These are phyloP conservation scores for Tylopilus felleus DNA, from an alignment of 768 basidiomycete species.

Conservation along the genomic window DNA sequence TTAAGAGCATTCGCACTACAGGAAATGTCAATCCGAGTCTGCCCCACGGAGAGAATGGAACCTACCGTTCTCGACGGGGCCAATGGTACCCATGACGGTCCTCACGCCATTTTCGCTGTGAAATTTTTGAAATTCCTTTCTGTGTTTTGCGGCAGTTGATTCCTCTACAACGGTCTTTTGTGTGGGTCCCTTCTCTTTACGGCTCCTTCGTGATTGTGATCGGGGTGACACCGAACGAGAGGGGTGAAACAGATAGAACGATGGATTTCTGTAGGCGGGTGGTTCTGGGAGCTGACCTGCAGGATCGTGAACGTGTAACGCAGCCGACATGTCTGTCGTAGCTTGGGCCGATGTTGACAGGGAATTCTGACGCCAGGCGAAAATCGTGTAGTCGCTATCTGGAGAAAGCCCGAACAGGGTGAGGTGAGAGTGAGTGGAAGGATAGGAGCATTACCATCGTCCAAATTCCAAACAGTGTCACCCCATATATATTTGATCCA, in stretches of 20 bases:
- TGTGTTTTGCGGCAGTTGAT: constrained; percentile 57
- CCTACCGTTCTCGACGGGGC: constrained; percentile 80
- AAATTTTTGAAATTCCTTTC: constrained; percentile 79
- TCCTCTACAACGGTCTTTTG: constrained; percentile 26
- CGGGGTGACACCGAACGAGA: constrained; percentile 28
- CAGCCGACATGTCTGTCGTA: constrained; percentile 22
- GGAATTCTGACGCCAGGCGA: constrained; percentile 66
- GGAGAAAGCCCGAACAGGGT: neutral
- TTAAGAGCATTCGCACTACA: constrained; percentile 91
- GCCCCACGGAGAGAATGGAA: constrained; percentile 17
- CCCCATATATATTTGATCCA: constrained; percentile 89
- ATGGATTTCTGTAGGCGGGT: constrained; percentile 63
- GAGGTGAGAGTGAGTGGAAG: neutral
- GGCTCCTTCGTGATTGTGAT: constrained; percentile 33
- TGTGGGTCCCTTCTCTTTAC: constrained; percentile 40
- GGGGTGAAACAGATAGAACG: constrained; percentile 61
- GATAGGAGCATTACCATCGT: constrained; percentile 62
- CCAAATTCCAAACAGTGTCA: constrained; percentile 77
- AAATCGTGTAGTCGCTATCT: constrained; percentile 90
- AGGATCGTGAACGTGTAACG: constrained; percentile 64
- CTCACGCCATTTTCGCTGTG: constrained; percentile 91
- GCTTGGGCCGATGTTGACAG: constrained; percentile 21
- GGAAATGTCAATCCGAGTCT: neutral
- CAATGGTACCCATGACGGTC: constrained; percentile 88
- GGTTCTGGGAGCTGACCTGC: constrained; percentile 53